Percentiles rank a stretch among this genome's conserved stretches.
phyloP scores from a whole-genome alignment of 177 flowering plant species.

The Vitis hybrid region DNA sequence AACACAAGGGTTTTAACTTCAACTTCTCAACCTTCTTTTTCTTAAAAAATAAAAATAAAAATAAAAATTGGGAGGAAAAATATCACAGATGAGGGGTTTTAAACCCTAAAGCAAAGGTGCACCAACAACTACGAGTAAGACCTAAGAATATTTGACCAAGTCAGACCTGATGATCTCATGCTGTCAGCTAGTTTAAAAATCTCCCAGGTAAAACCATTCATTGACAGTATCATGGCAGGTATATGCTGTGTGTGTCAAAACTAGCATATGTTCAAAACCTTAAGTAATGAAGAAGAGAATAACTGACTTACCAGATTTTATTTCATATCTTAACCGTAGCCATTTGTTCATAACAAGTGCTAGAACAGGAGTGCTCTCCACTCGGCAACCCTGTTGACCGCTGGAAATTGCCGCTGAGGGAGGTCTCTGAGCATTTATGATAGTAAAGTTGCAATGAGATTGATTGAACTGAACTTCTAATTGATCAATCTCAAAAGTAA shows the following conservation, averaged over 20 bases:
- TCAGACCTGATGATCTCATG: neutral
- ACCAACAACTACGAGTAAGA: neutral
- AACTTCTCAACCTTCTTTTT: too few relatives aligned
- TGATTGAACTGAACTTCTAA: constrained; percentile 94
- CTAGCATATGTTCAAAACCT: neutral
- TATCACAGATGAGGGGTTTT: too few relatives aligned
- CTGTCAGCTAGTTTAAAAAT: neutral
- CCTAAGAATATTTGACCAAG: neutral
- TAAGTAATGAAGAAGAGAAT: neutral
- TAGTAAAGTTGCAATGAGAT: constrained; percentile 69
- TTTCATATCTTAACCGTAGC: constrained; percentile 78
- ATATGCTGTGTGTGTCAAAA: neutral
- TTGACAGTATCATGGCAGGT: neutral
- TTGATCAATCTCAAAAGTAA: constrained; percentile 68
- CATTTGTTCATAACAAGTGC: constrained; percentile 70
- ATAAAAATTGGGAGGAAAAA: too few relatives aligned
- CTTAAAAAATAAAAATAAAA: too few relatives aligned
- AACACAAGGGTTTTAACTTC: too few relatives aligned
- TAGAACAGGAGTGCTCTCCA: constrained; percentile 56
- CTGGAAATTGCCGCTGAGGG: constrained; percentile 19
- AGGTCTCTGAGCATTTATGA: constrained; percentile 47
- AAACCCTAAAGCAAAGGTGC: too few relatives aligned
- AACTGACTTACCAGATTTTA: constrained; percentile 63
- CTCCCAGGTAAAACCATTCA: neutral
- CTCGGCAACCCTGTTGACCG: constrained; percentile 35